Percentiles rank a stretch among this genome's conserved stretches.
These are phyloP conservation scores for Aspergillus glaucus DNA, from an alignment of 2,329 filamentous ascomycete genomes.

Conservation along the genomic window DNA sequence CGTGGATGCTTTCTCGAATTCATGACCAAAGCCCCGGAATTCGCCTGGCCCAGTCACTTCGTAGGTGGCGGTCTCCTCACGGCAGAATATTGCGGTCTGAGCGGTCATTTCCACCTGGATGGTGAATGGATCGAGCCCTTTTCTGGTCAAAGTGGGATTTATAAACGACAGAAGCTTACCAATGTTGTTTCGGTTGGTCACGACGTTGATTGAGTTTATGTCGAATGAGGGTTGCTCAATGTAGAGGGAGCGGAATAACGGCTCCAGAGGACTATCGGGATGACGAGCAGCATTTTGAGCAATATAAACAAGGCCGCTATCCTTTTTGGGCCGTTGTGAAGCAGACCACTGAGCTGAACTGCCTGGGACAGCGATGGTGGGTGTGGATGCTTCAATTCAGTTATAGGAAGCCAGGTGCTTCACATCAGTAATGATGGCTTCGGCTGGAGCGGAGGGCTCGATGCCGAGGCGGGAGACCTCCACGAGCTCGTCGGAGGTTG, in stretches of 20 bases:
- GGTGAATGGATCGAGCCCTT: slow-evolving; percentile 31
- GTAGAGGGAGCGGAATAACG: slow-evolving; percentile 42
- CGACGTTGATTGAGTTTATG: slow-evolving; percentile 33
- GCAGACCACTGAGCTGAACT: slow-evolving; percentile 31
- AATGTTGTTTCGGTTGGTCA: slow-evolving; percentile 45
- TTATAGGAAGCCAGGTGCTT: slow-evolving; percentile 46
- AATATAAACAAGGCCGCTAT: slow-evolving; percentile 24
- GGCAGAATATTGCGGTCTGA: slow-evolving; percentile 36
- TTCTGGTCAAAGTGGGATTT: slow-evolving; percentile 17
- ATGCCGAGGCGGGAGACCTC: background rate
- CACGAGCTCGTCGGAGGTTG: background rate
- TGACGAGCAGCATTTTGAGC: slow-evolving; percentile 43
- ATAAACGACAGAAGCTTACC: slow-evolving; percentile 45
- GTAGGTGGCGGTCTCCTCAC: slow-evolving; percentile 24
- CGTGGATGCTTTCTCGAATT: slow-evolving; percentile 44
- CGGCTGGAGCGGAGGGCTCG: background rate
- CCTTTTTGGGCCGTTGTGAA: slow-evolving; percentile 15
- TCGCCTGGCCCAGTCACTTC: slow-evolving; percentile 27
- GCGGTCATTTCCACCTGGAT: slow-evolving; percentile 37
- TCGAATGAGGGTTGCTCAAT: slow-evolving; percentile 31
- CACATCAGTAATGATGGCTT: slow-evolving; percentile 16
- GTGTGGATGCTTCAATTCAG: slow-evolving; percentile 38
- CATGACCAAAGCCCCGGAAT: slow-evolving; percentile 40
- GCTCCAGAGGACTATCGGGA: slow-evolving; percentile 41
- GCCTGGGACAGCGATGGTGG: slow-evolving; percentile 45